Conservation (phyloP, 208 protist genomes). For the Leishmania major region DNA sequence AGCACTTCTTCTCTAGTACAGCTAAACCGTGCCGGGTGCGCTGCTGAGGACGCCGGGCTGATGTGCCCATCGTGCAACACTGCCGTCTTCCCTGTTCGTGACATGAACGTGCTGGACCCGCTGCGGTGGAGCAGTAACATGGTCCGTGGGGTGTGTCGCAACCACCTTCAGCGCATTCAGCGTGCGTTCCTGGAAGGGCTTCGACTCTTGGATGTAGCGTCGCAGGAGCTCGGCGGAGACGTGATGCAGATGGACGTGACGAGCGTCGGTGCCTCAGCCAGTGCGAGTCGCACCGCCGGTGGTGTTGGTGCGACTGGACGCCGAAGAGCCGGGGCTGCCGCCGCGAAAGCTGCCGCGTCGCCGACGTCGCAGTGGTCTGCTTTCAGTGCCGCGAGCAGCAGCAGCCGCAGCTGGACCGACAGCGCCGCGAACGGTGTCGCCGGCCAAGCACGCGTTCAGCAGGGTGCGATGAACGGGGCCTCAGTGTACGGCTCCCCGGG, state of each 20-base stretch:
- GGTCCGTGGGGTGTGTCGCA: conserved; percentile 82
- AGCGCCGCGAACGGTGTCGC: not conserved
- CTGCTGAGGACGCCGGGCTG: conserved; percentile 40
- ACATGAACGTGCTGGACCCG: conserved; percentile 93
- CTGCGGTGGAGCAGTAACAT: conserved; percentile 92
- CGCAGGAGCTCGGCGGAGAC: conserved; percentile 32
- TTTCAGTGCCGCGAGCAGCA: conserved; percentile 29
- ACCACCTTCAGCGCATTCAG: conserved; percentile 81
- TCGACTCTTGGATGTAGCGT: conserved; percentile 47
- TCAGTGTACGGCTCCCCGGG: not conserved
- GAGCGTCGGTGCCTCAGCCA: not conserved
- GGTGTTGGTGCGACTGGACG: not conserved
- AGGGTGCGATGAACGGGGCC: not conserved
- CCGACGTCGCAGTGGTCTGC: conserved; percentile 28
- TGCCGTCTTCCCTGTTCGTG: conserved; percentile 74
- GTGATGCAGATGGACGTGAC: not conserved
- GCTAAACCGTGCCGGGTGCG: conserved; percentile 41
- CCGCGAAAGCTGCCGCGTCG: conserved; percentile 14
- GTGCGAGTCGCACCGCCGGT: not conserved
- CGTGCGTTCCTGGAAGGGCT: conserved; percentile 73
- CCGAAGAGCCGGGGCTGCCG: not conserved
- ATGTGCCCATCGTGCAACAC: conserved; percentile 71
- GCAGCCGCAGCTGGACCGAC: conserved; percentile 27
- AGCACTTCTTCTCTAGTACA: conserved; percentile 6
- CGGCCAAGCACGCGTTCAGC: conserved; percentile 6